Evolutionary conservation across 2,329 filamentous ascomycete species (phyloP), one percentile per base, ranked within the genome.

Genomic region (Xylariaceae sp.): DNA sequence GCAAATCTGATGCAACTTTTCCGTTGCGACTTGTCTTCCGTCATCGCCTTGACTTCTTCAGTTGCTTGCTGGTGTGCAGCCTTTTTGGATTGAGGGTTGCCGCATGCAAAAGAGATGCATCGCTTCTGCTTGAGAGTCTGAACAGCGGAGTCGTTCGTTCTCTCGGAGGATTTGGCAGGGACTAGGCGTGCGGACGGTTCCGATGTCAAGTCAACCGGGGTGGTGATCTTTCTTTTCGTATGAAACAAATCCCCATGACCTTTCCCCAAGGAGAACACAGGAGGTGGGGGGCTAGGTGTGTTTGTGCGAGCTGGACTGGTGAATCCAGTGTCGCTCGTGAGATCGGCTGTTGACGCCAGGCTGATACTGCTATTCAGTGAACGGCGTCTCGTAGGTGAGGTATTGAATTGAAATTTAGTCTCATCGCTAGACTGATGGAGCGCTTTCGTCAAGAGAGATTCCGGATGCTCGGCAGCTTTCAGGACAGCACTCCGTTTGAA

Each of bases 311-410:
- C 88, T 40, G 93, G 91, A 64, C 90, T 97, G 16, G 92, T 96
- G 53, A 95, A 75, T 53, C 90, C 92, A 52, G 89, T 94, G 65
- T 97, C 94, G 71, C 92, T 97, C n/a, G 91, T 97, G 51, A 97
- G 78, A 59, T 97, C 93, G 36, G 89, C 89, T 3, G 90, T 95
- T 1, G 92, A 96, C 42, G 89, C 80, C 54, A 87, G 73, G 72
- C 91, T 96, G 60, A 84, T 75, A 66, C 87, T 93, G 75, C 90
- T 95, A 68, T 86, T 87, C 62, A 87, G 85, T 54, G 88, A 93
- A 54, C 84, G 77, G 60, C 79, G 74, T 53, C 80, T 73, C 33
- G 71, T 68, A 18, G 66, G 68, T n/a, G 63, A 60, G 39, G 71
- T 61, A 41, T 69, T 65, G 12, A 73, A 69, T 33, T 69, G 69